phyloP scores from a whole-genome alignment of 148 eudicot genomes.

The Oxyria digyna region DNA sequence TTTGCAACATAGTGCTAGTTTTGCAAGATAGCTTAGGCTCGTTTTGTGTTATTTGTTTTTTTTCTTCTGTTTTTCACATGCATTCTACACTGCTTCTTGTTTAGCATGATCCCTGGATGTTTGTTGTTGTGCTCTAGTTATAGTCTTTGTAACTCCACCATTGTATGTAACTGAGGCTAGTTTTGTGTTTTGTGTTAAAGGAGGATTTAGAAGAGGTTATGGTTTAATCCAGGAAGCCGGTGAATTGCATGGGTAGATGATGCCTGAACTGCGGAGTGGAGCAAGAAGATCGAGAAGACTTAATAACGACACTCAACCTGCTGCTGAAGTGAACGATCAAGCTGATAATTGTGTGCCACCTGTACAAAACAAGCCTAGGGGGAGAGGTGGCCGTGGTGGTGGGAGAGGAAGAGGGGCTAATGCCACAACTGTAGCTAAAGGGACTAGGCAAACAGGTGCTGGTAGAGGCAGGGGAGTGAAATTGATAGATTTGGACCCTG shows the following conservation, averaged over 20 bases:
- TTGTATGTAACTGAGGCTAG: not conserved
- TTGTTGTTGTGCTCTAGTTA: not conserved
- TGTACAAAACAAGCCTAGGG: constrained; percentile 57
- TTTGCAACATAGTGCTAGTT: no score
- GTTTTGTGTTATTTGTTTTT: no score
- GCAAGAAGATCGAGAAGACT: constrained; percentile 93
- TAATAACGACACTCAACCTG: constrained; percentile 76
- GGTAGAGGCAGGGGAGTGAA: constrained; percentile 85
- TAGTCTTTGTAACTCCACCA: not conserved
- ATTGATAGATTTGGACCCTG: constrained; percentile 77
- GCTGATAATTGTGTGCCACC: constrained; percentile 44
- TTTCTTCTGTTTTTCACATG: not conserved
- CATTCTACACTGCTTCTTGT: not conserved
- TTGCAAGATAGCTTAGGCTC: no score
- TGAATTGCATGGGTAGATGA: constrained; percentile 87
- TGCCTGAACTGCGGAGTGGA: constrained; percentile 99
- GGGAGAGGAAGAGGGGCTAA: constrained; percentile 83
- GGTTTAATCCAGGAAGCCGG: constrained; percentile 24
- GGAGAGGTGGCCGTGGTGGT: constrained; percentile 68
- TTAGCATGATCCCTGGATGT: not conserved
- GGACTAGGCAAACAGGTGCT: constrained; percentile 52
- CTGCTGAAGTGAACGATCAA: constrained; percentile 54
- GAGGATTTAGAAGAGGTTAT: constrained; percentile 23
- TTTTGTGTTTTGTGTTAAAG: constrained; percentile 8
- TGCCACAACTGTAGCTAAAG: constrained; percentile 57